Evolutionary conservation across 2,329 filamentous ascomycete genomes (phyloP).

Genomic region (Aspergillus calidoustus): DNA sequence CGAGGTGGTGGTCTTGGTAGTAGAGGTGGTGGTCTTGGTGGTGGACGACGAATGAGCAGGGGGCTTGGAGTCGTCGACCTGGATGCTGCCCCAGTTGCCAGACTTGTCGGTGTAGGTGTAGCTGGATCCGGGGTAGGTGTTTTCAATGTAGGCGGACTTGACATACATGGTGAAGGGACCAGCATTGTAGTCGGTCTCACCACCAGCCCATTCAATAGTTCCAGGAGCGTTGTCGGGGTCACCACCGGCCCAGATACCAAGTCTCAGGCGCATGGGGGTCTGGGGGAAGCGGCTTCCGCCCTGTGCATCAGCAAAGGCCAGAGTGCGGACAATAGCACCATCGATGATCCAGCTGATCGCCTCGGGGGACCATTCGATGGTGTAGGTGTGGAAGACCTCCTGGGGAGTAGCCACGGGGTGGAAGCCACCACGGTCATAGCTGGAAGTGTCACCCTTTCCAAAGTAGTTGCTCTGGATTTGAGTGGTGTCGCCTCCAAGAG

Average conservation of each 20-base stretch:
- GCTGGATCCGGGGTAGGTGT: constrained; percentile 54
- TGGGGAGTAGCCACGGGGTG: constrained; percentile 67
- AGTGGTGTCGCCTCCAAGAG: constrained; percentile 40
- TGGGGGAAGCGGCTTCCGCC: constrained; percentile 68
- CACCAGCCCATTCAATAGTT: constrained; percentile 73
- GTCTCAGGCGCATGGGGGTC: constrained; percentile 72
- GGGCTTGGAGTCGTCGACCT: constrained; percentile 36
- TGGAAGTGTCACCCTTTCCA: constrained; percentile 79
- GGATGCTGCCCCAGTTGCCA: constrained; percentile 68
- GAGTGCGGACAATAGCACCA: constrained; percentile 63
- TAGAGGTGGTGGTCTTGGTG: constrained; percentile 17
- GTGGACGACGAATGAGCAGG: constrained; percentile 15
- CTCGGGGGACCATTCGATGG: constrained; percentile 69
- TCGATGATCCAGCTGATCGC: constrained; percentile 69
- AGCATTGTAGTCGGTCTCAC: constrained; percentile 66
- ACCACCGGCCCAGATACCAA: constrained; percentile 73
- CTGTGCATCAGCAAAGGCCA: constrained; percentile 64
- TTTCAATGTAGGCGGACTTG: constrained; percentile 61
- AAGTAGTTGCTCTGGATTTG: constrained; percentile 87
- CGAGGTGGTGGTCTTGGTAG: constrained; percentile 14
- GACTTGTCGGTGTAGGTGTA: constrained; percentile 62
- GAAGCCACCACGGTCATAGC: constrained; percentile 84
- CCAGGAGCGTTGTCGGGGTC: constrained; percentile 44
- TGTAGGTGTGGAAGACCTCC: constrained; percentile 50
- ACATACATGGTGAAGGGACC: constrained; percentile 77